Evolutionary conservation across 176 grass and related monocot genomes (phyloP), one percentile per base, ranked within the genome.

Genomic region (Thinopyrum elongatum): DNA sequence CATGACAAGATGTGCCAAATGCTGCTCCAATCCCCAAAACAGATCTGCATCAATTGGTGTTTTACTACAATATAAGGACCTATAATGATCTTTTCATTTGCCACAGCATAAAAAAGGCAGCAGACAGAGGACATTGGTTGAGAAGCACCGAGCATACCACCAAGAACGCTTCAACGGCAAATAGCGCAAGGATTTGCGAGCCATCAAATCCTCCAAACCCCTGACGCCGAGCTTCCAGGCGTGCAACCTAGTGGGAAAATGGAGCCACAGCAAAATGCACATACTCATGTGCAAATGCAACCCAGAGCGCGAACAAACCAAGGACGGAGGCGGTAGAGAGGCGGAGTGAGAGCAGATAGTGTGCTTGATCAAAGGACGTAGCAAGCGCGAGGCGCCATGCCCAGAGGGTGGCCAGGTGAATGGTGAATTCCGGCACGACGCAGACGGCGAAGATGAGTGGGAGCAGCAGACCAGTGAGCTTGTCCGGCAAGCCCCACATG

Each of bases 351-450:
- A 87, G 61, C 15, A 87, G 61, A 16, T 66, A 72, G 25, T 63
- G 80, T 8, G 77, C 80, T 31, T 82, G 42, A 12, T 46, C 59
- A 2, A 42, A 69, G 3, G 33, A 60, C 61, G 25, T 57, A 23
- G 86, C 27, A 22, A 88, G 35, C 10, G 80, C 86, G 26, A 83
- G 62, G 63, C 72, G 86, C 79, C 86, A 88, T 35, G 75, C 16
- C 86, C 86, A 83, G 34, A 59, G 11, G 5, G 62, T 60, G 59
- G 62, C 77, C 62, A 88, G 63, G 17, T 63, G 80, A 71, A 77
- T 77, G 23, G 68, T 1, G 1, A 70, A 61, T 17, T 88, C 86
- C 73, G 8, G 30, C 80, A 83, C 17, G 72, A 83, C 1, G 49
- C 25, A 82, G 31, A 78, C 27, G 51, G 63, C 19, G 47, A 83